Percentiles rank a stretch among this genome's conserved stretches.
Evolutionary conservation across 768 basidiomycete species (phyloP).

Genomic region (Phanerodontia chrysosporium): DNA sequence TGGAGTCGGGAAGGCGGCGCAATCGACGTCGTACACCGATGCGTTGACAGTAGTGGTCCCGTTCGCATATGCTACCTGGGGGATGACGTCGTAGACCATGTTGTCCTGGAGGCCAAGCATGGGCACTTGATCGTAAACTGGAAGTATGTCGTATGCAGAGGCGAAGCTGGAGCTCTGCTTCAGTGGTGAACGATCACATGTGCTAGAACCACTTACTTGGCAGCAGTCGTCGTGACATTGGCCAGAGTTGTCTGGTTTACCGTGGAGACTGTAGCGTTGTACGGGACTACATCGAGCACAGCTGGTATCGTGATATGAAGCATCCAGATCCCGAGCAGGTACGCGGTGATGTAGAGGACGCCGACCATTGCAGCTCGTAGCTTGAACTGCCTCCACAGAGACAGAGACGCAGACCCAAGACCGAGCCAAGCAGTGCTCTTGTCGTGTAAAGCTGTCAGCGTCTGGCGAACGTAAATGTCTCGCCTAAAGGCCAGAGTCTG

Average conservation of each 20-base stretch:
- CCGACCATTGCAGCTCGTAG: not conserved
- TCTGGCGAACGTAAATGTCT: not conserved
- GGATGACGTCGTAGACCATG: constrained; percentile 4
- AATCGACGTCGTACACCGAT: not conserved
- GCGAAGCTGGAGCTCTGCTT: too few relatives aligned
- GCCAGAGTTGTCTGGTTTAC: not conserved
- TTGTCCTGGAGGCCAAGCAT: not conserved
- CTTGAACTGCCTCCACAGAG: not conserved
- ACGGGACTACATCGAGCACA: not conserved
- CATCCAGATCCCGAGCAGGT: not conserved
- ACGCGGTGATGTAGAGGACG: not conserved
- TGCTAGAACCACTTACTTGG: too few relatives aligned
- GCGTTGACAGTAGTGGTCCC: not conserved
- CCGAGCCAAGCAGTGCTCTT: not conserved
- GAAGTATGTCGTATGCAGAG: not conserved
- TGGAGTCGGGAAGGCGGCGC: not conserved
- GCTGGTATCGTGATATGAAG: not conserved
- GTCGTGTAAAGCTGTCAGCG: not conserved
- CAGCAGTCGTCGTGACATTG: too few relatives aligned
- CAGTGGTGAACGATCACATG: too few relatives aligned
- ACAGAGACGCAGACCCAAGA: not conserved
- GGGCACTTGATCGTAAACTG: not conserved
- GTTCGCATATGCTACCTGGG: not conserved
- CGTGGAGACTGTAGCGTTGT: not conserved
- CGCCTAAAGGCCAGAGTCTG: not conserved